A percentile compares a stretch with the other conserved stretches of the same genome.
phyloP scores from a whole-genome alignment of 495 filamentous ascomycete genomes.

The Oidiodendron maius region DNA sequence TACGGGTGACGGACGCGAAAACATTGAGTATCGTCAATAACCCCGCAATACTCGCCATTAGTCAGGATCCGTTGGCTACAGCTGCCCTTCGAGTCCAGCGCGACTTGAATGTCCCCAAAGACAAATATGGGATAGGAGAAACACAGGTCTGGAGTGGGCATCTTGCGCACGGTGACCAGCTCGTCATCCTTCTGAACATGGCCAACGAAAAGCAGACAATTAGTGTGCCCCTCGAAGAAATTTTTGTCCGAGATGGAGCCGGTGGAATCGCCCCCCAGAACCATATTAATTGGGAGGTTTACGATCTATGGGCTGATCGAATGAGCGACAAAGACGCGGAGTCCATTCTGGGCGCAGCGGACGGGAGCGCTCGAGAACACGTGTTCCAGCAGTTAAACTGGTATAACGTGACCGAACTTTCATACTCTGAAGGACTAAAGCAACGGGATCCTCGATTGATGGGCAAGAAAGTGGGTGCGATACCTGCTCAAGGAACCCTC shows the following conservation, averaged over 20 bases:
- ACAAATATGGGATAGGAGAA: conserved; percentile 34
- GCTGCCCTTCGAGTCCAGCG: conserved; percentile 3
- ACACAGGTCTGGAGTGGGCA: conserved; percentile 40
- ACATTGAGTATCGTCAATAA: conserved; percentile 28
- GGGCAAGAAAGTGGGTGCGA: conserved; percentile 31
- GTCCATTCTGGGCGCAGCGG: conserved; percentile 30
- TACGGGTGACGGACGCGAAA: conserved; percentile 21
- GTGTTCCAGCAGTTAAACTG: conserved; percentile 14
- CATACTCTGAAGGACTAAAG: conserved; percentile 30
- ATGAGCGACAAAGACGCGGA: conserved; percentile 36
- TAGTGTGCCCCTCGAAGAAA: conserved; percentile 42
- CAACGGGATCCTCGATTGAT: conserved; percentile 30
- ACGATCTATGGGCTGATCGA: conserved; percentile 49
- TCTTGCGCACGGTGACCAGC: conserved; percentile 30
- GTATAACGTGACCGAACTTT: conserved; percentile 30
- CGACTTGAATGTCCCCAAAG: conserved; percentile 10
- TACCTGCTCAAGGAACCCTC: conserved; percentile 30
- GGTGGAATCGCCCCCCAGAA: conserved; percentile 30
- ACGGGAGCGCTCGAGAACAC: conserved; percentile 10
- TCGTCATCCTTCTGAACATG: conserved; percentile 42
- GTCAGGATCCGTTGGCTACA: conserved; percentile 31
- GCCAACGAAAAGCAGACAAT: conserved; percentile 30
- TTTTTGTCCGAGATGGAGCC: conserved; percentile 39
- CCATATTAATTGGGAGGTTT: conserved; percentile 39
- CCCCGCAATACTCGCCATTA: conserved; percentile 39